Evolutionary conservation across 345 rosid genomes (phyloP), one percentile per base, ranked within the genome.

Genomic region (Cardamine chenopodiifolia): DNA sequence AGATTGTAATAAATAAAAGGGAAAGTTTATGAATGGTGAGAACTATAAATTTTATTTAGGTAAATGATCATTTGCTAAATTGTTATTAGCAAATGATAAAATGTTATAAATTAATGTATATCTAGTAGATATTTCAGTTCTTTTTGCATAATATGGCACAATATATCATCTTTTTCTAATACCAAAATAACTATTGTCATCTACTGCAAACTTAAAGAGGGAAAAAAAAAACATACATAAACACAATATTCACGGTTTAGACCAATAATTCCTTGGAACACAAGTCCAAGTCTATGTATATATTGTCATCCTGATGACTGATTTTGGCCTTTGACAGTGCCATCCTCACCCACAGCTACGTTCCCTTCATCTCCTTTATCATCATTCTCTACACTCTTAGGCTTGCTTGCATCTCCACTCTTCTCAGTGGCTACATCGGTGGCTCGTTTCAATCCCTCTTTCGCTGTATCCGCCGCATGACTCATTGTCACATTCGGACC

Each of bases 401-500:
- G 62, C 39, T 75, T 68, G 29, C 63, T 31, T 1, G 48, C 73
- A 40, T 50, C 79, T 61, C 79, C 79, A 12, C 56, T 59, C 62
- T 76, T 47, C 59, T 76, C 11, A 40, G 20, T 62, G 5, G 79
- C 79, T 50, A 7, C 79, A 39, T 75, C 68, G 44, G 25, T 6
- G 44, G 70, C 79, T 76, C 50, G 79, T 69, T 62, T 42, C 52
- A 54, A 8, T 20, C 59, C 75, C 4, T 69, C 70, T 69, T 53
- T 76, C 13, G 65, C 37, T 25, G 57, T 9, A 26, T 76, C 53
- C 8, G 65, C 18, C 12, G 73, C 79, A 44, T 62, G 70, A 55
- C 75, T 69, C 59, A 69, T 8, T n/a, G 79, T 76, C 34, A 69
- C 70, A 62, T 76, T 76, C 15, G 75, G 79, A 19, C 70, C 79